phyloP scores from a whole-genome alignment of 257 asterid genomes.

The Lithospermum erythrorhizon region DNA sequence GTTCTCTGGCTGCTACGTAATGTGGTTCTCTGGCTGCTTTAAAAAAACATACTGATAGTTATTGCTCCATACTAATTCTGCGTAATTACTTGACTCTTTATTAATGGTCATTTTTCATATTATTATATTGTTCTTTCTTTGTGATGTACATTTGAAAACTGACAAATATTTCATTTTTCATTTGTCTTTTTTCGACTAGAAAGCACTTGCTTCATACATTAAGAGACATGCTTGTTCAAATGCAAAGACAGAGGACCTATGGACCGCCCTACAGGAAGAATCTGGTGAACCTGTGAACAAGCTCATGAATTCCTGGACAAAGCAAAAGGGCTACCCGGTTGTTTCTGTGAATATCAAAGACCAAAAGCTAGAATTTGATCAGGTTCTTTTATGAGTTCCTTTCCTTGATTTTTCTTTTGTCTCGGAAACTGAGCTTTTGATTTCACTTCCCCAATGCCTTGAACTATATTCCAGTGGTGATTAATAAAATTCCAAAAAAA shows the following conservation, averaged over 20 bases:
- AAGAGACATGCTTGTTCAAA: constrained; percentile 23
- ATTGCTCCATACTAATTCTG: background rate
- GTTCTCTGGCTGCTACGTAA: background rate
- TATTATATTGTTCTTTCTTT: background rate
- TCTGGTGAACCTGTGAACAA: constrained; percentile 26
- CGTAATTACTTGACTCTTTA: background rate
- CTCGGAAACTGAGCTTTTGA: background rate
- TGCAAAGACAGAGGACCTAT: constrained; percentile 37
- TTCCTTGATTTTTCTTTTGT: background rate
- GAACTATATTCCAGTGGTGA: background rate
- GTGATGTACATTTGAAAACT: background rate
- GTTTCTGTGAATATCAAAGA: constrained; percentile 21
- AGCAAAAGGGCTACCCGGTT: constrained; percentile 37
- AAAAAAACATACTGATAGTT: background rate
- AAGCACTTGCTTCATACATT: constrained; percentile 28
- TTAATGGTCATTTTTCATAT: background rate
- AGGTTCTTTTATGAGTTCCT: constrained; percentile 12
- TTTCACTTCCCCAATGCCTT: background rate
- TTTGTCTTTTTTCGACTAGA: constrained; percentile 12
- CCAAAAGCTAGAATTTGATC: constrained; percentile 22
- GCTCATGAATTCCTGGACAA: constrained; percentile 32
- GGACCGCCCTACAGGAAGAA: constrained; percentile 31
- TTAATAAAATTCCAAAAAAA: background rate
- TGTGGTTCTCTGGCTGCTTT: background rate
- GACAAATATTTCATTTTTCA: background rate